These are phyloP conservation scores for Adiantum capillusveneris DNA, from an alignment of 75 land plant genomes.

Conservation along the genomic window DNA sequence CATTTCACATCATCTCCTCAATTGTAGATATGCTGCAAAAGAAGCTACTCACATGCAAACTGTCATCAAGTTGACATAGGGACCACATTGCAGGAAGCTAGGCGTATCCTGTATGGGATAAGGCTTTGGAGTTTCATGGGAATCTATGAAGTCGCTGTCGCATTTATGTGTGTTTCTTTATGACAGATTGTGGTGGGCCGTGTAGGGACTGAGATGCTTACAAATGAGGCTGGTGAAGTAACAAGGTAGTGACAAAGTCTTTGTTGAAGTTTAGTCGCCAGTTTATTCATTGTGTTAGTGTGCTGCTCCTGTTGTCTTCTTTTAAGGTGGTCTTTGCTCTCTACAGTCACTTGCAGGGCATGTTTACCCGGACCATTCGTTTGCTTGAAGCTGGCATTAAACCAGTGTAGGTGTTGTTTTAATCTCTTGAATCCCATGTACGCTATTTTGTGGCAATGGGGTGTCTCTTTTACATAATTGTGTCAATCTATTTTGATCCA, in stretches of 20 bases:
- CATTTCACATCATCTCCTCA: too few relatives aligned
- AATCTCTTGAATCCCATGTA: too few relatives aligned
- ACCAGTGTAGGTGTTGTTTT: slow-evolving; percentile 55
- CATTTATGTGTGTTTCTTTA: too few relatives aligned
- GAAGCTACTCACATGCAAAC: too few relatives aligned
- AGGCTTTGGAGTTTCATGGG: too few relatives aligned
- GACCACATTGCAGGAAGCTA: too few relatives aligned
- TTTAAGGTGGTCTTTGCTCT: not conserved
- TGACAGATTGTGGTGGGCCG: slow-evolving; percentile 94
- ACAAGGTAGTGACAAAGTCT: slow-evolving; percentile 50
- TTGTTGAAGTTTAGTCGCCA: not conserved
- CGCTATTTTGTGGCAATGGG: too few relatives aligned
- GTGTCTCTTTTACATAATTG: too few relatives aligned
- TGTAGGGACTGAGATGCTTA: slow-evolving; percentile 80
- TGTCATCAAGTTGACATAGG: too few relatives aligned
- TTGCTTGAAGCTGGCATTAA: slow-evolving; percentile 90
- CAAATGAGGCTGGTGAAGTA: slow-evolving; percentile 97
- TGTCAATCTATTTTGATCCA: slow-evolving; percentile 10
- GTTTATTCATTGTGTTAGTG: not conserved
- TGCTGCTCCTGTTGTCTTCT: not conserved
- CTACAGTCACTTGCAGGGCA: slow-evolving; percentile 91
- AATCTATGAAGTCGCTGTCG: too few relatives aligned
- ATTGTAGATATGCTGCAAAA: too few relatives aligned
- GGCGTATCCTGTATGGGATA: too few relatives aligned
- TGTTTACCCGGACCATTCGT: slow-evolving; percentile 86